These are phyloP conservation scores for Echinochloa phyllopogon DNA, from an alignment of 176 grass and related monocot genomes.

Conservation along the genomic window DNA sequence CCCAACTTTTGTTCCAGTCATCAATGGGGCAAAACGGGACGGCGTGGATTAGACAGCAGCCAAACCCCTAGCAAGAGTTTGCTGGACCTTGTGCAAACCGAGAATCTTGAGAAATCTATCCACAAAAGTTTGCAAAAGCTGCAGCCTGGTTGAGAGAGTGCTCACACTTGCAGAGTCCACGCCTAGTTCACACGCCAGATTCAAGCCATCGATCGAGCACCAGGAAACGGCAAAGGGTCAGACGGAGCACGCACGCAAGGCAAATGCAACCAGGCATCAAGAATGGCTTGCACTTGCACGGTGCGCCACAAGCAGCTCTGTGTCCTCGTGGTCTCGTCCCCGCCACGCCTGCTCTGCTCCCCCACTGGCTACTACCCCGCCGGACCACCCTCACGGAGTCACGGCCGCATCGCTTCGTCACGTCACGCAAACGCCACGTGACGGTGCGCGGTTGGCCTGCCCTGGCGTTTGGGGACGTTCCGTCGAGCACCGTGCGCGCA, in stretches of 20 bases:
- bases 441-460: not conserved
- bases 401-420: not conserved
- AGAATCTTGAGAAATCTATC: constrained; percentile 27
- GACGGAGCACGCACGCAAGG: not conserved
- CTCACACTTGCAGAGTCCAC: not conserved
- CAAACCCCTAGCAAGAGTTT: constrained; percentile 1
- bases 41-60: not conserved
- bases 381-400: not conserved
- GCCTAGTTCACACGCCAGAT: not conserved
- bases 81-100: not conserved
- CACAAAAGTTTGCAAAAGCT: not conserved
- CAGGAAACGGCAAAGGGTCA: not conserved
- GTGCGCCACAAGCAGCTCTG: not conserved
- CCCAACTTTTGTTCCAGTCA: not conserved
- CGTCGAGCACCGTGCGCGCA: not conserved
- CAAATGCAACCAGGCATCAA: not conserved
- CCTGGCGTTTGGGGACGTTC: not conserved
- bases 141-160: not conserved
- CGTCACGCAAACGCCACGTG: not conserved
- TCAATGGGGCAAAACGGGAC: not conserved
- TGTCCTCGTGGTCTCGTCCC: not conserved
- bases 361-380: not conserved
- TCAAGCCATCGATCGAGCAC: not conserved
- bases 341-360: not conserved
- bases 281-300: not conserved